Evolutionary conservation across 2,329 filamentous ascomycete species (phyloP).

Genomic region (Fusarium temperatum): DNA sequence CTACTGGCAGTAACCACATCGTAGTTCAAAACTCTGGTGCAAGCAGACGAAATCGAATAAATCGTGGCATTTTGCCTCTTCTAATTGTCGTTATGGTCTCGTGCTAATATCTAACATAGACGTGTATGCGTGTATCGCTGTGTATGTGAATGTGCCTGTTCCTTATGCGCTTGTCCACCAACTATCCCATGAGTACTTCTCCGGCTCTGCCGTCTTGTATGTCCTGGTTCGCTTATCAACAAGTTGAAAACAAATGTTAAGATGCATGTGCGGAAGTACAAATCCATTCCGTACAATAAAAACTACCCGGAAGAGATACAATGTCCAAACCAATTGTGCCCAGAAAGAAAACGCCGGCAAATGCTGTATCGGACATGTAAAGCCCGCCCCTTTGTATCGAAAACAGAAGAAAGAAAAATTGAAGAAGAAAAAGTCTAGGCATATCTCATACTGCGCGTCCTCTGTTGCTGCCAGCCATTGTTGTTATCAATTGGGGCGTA

Average conservation of each 20-base stretch:
- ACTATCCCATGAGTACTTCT: background rate
- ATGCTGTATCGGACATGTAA: constrained; percentile 25
- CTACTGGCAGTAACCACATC: background rate
- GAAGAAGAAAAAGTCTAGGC: constrained; percentile 32
- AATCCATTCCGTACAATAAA: background rate
- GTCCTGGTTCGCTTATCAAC: constrained; percentile 2
- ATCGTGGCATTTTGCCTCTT: constrained; percentile 1
- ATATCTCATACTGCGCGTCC: constrained; percentile 44
- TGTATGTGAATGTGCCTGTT: constrained; percentile 7
- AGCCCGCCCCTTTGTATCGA: background rate
- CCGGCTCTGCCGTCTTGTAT: constrained; percentile 2
- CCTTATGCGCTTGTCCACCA: background rate
- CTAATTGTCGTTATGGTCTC: constrained; percentile 7
- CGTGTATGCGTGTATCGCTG: background rate
- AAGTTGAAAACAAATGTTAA: constrained; percentile 1
- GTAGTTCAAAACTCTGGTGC: background rate
- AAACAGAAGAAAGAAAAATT: background rate
- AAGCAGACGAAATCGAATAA: background rate
- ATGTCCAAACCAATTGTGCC: constrained; percentile 5
- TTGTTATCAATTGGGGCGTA: constrained; percentile 35
- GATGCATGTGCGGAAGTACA: background rate
- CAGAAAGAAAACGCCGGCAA: constrained; percentile 32
- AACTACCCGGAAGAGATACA: background rate
- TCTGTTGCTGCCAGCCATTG: constrained; percentile 27
- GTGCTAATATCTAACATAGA: constrained; percentile 13